Base-by-base conservation (phyloP, 2,329 filamentous ascomycete genomes). In the Fusarium musae region DNA sequence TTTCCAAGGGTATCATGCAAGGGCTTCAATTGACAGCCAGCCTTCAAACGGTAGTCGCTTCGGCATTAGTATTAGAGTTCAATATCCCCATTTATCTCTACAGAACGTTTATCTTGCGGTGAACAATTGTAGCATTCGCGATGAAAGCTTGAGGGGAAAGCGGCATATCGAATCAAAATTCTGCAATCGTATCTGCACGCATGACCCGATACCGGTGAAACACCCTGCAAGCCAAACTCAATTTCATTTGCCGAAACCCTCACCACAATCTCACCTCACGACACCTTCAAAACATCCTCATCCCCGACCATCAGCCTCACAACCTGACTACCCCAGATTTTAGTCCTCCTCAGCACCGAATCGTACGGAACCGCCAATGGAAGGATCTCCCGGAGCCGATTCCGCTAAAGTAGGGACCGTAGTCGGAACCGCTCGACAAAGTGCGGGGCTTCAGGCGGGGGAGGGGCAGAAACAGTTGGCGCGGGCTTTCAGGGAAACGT, bases 301-400 rank as follows among this genome's bases (percentile, higher is more conserved):
- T 3, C 40, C 16, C 30, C 54, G 32, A 15, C 0, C 9, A 58
- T 47, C 26, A 56, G 30, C 53, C 28, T 32, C 30, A 57, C n/a
- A 0, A 49, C 16, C 32, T 28, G 1, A 17, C 2, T 50, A 23
- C 32, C 42, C 56, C 56, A 37, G 52, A 43, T 43, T 36, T 49
- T 1, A 12, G 2, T 5, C 32, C 13, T 28, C 30, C n/a, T 2
- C 30, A 49, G 1, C 19, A 50, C n/a, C 30, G 10, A 49, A n/a
- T 49, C 9, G 15, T 21, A 59, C 56, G 56, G 56, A 50, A 50
- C 56, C 56, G 56, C 56, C 32, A 59, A 36, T 28, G 19, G 26
- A 52, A 10, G n/a, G 15, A 69, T 57, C 63, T 54, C 46, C 34
- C 44, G 57, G 46, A 54, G 52, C 36, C 39, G 59, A 61, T 26